Evolutionary conservation across 495 filamentous ascomycete genomes (phyloP).

Genomic region (Podospora pseudopauciseta): DNA sequence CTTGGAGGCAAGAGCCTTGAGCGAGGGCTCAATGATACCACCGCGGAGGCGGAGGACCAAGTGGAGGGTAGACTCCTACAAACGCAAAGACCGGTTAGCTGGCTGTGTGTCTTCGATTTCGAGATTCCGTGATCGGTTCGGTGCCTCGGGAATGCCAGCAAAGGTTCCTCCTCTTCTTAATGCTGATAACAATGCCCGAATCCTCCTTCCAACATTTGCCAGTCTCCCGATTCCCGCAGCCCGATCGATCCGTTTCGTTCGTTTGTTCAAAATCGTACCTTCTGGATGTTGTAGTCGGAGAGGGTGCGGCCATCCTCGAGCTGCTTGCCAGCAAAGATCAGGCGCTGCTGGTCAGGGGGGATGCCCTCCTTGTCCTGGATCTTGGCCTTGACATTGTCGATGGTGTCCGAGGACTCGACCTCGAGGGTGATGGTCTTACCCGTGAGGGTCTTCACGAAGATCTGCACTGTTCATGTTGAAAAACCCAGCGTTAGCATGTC

Average conservation of each 20-base stretch:
- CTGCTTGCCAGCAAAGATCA: conserved; percentile 99
- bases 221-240: conserved; percentile 8
- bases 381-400: conserved; percentile 97
- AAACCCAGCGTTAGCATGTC: conserved; percentile 36
- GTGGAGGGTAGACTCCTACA: conserved; percentile 96
- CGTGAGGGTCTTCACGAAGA: conserved; percentile 96
- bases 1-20: conserved; percentile 97
- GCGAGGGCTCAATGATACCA: conserved; percentile 98
- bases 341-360: conserved; percentile 96
- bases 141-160: conserved; percentile 11
- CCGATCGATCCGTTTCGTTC: conserved; percentile 10
- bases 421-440: conserved; percentile 99
- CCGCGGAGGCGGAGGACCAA: conserved; percentile 98
- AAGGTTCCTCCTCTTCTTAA: conserved; percentile 9
- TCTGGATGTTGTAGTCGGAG: conserved; percentile 99
- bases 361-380: conserved; percentile 99
- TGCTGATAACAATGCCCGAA: not conserved
- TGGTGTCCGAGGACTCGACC: conserved; percentile 97
- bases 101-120: not conserved
- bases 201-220: conserved; percentile 2
- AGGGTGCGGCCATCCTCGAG: conserved; percentile 98
- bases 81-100: conserved; percentile 13
- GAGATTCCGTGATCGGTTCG: not conserved
- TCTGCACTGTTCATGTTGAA: conserved; percentile 36
- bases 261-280: conserved; percentile 55